Conservation (phyloP, 2,329 filamentous ascomycete genomes). For the Pseudogymnoascus verrucosus region DNA sequence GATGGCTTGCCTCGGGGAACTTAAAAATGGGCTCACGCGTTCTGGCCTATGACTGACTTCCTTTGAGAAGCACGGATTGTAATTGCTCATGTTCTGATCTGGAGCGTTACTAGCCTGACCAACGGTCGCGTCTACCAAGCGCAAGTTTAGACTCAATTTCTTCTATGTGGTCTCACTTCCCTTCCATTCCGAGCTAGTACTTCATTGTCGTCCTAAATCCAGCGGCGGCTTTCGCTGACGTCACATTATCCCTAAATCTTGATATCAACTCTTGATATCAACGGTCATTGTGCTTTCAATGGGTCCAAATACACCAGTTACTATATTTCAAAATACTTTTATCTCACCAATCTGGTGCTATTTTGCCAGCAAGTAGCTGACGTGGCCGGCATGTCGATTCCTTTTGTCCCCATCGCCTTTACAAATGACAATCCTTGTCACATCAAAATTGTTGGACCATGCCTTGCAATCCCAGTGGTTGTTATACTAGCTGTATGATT, state of each 20-base stretch:
- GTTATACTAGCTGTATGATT: slow-evolving; percentile 41
- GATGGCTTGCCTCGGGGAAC: neutral
- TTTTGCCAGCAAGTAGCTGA: slow-evolving; percentile 37
- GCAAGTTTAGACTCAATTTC: neutral
- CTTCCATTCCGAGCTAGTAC: neutral
- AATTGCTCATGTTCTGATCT: neutral
- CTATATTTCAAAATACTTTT: neutral
- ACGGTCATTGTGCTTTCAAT: neutral
- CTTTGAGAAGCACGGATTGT: neutral
- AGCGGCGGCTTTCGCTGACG: neutral
- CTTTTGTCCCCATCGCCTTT: neutral
- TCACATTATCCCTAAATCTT: neutral
- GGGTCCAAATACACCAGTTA: neutral
- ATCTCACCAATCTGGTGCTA: neutral
- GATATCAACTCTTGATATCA: neutral
- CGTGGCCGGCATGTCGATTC: slow-evolving; percentile 17
- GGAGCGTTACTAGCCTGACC: neutral
- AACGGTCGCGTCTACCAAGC: neutral
- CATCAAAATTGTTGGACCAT: slow-evolving; percentile 14
- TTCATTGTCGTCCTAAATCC: neutral
- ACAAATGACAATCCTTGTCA: slow-evolving; percentile 37
- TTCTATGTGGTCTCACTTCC: neutral
- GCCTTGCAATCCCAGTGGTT: slow-evolving; percentile 25
- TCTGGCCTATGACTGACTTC: neutral
- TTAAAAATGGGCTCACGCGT: neutral